phyloP scores from a whole-genome alignment of 108 stramenopile species.

The Nitzschia palea region DNA sequence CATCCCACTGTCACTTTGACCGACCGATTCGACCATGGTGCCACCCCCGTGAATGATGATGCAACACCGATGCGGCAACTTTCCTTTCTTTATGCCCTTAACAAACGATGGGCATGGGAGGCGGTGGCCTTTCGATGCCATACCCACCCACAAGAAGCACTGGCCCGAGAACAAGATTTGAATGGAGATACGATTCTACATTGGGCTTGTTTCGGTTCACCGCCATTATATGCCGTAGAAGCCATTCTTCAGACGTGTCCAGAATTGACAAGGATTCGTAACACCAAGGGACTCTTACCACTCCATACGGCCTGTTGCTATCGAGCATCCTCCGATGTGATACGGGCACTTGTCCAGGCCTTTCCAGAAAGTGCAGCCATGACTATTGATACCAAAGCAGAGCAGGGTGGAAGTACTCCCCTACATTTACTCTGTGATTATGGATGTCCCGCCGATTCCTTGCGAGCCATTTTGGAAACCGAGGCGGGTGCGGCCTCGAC shows the following conservation, averaged over 20 bases:
- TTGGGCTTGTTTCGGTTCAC: constrained; percentile 24
- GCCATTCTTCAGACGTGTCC: constrained; percentile 31
- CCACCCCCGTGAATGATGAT: too few species aligned
- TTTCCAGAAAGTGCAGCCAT: constrained; percentile 26
- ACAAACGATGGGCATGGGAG: constrained; percentile 36
- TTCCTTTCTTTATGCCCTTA: constrained; percentile 14
- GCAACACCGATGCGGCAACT: too few species aligned
- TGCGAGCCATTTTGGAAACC: constrained; percentile 26
- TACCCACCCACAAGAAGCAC: constrained; percentile 44
- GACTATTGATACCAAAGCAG: neutral
- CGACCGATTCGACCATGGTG: neutral
- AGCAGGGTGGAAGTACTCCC: constrained; percentile 16
- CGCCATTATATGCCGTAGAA: constrained; percentile 23
- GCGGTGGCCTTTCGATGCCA: constrained; percentile 38
- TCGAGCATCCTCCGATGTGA: constrained; percentile 25
- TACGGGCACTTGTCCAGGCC: constrained; percentile 23
- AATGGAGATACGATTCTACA: constrained; percentile 34
- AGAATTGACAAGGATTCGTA: constrained; percentile 12
- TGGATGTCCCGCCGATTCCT: constrained; percentile 16
- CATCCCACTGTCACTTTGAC: neutral
- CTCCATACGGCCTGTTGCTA: constrained; percentile 44
- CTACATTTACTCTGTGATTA: constrained; percentile 43
- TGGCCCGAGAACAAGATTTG: neutral
- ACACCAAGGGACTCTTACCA: constrained; percentile 28
- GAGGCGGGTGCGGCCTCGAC: constrained; percentile 5